These are phyloP conservation scores for Cyclocybe cylindracea DNA, from an alignment of 768 basidiomycete species.

Conservation along the genomic window DNA sequence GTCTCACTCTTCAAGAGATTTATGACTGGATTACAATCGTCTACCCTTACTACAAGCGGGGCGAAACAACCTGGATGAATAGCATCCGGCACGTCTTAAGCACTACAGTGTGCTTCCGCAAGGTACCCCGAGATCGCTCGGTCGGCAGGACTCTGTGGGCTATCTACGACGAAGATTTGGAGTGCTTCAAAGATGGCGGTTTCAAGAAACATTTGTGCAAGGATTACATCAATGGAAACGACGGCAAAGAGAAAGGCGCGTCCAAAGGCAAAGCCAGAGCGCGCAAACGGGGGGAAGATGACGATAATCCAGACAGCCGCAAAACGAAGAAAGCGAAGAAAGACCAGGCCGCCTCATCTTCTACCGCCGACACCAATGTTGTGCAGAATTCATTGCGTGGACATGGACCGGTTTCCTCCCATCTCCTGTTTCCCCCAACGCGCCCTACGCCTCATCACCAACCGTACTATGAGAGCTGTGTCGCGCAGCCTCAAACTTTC, in stretches of 20 bases:
- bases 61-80: constrained; percentile 97
- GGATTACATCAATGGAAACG: constrained; percentile 40
- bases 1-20: constrained; percentile 92
- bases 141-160: constrained; percentile 88
- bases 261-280: constrained; percentile 33
- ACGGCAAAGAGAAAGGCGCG: constrained; percentile 32
- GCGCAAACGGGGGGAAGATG: constrained; percentile 38
- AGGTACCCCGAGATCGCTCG: constrained; percentile 73
- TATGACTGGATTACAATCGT: constrained; percentile 95
- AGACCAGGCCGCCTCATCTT: constrained; percentile 26
- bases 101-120: constrained; percentile 89
- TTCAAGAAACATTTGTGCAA: constrained; percentile 68
- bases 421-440: constrained; percentile 50
- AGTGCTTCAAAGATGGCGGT: constrained; percentile 83
- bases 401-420: constrained; percentile 27
- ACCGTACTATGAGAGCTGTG: constrained; percentile 68
- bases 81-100: constrained; percentile 96
- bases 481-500: constrained; percentile 42
- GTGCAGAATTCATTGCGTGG: constrained; percentile 25
- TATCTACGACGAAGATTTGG: constrained; percentile 78
- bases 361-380: constrained; percentile 19
- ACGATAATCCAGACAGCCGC: constrained; percentile 36
- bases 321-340: constrained; percentile 52
- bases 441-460: constrained; percentile 68
- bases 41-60: constrained; percentile 91